These are phyloP conservation scores for Stentor roeselii DNA, from an alignment of 73 alveolate genomes.

Conservation along the genomic window DNA sequence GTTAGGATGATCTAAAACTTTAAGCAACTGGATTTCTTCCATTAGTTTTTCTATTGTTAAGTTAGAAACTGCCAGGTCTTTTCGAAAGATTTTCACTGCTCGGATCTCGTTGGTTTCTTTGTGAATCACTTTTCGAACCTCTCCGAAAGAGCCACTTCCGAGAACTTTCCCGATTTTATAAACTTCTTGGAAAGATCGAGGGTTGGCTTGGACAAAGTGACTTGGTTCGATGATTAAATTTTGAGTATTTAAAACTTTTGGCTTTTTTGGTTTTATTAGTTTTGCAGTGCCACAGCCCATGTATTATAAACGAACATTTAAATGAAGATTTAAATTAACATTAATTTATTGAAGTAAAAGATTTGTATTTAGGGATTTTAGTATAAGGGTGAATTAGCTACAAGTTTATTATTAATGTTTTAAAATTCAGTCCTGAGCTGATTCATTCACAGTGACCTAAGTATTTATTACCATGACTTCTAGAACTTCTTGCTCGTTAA, in stretches of 20 bases:
- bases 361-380: too few species aligned
- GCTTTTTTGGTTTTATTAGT: neutral
- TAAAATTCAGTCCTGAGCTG: neutral
- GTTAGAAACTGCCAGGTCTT: constrained; percentile 2
- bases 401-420: too few species aligned
- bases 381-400: too few species aligned
- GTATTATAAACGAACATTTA: too few species aligned
- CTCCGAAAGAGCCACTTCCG: constrained; percentile 47
- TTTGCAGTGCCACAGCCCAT: neutral
- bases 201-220: neutral
- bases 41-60: neutral
- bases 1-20: constrained; percentile 32
- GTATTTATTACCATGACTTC: neutral
- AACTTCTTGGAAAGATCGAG: constrained; percentile 29
- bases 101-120: constrained; percentile 38
- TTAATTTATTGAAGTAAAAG: too few species aligned
- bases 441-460: constrained; percentile 7
- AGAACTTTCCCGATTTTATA: constrained; percentile 37
- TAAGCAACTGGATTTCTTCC: constrained; percentile 31
- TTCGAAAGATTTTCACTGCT: constrained; percentile 38
- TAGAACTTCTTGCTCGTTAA: neutral
- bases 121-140: constrained; percentile 41
- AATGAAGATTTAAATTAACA: too few species aligned
- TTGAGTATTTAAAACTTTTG: neutral
- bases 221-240: neutral